Conservation (phyloP, 2,329 filamentous ascomycete genomes). For the Seiridium unicorne region DNA sequence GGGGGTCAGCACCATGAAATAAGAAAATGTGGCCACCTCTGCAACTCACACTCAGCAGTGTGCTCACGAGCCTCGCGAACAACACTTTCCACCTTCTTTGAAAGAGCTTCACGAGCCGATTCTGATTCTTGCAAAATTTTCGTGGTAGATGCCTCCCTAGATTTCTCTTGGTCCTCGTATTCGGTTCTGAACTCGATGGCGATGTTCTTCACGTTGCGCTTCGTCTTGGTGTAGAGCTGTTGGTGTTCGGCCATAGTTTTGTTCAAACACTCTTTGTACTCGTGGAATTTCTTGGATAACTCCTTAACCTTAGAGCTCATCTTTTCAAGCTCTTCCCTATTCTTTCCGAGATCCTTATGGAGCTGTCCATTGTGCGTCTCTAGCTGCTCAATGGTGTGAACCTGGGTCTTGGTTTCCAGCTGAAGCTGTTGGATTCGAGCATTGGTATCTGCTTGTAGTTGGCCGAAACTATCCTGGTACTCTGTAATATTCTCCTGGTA, state of each 20-base stretch:
- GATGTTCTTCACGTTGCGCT: not conserved
- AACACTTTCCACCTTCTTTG: not conserved
- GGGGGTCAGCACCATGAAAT: not conserved
- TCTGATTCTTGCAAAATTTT: not conserved
- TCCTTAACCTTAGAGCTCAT: not conserved
- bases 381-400: not conserved
- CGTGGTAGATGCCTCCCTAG: not conserved
- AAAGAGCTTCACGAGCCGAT: not conserved
- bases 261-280: conserved; percentile 3
- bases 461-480: not conserved
- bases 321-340: not conserved
- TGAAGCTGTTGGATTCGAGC: not conserved
- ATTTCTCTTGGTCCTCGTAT: not conserved
- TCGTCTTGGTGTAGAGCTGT: conserved; percentile 6
- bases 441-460: not conserved
- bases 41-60: not conserved
- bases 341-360: not conserved
- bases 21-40: not conserved
- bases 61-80: not conserved
- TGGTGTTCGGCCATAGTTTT: conserved; percentile 7
- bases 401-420: not conserved
- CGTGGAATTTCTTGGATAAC: not conserved
- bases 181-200: not conserved
- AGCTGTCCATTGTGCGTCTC: not conserved
- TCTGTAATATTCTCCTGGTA: not conserved